These are phyloP conservation scores for Lagerstroemia speciosa DNA, from an alignment of 345 rosid genomes.

Conservation along the genomic window DNA sequence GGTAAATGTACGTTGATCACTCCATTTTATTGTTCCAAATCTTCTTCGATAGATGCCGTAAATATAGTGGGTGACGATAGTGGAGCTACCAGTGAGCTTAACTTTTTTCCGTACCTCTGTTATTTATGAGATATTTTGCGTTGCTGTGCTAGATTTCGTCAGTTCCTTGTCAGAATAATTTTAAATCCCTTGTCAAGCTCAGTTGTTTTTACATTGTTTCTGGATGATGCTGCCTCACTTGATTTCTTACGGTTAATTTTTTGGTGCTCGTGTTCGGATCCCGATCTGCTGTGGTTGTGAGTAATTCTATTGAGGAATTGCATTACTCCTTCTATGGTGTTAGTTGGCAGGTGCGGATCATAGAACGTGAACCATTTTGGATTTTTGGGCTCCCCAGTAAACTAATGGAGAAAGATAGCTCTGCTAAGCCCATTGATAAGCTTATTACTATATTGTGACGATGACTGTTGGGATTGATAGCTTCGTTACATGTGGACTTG, in stretches of 20 bases:
- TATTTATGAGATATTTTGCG: neutral
- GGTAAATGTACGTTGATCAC: slow-evolving; percentile 40
- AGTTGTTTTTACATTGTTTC: neutral
- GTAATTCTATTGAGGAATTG: too few relatives aligned
- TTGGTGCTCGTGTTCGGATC: neutral
- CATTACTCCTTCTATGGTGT: too few relatives aligned
- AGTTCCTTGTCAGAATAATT: neutral
- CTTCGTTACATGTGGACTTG: neutral
- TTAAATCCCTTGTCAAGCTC: neutral
- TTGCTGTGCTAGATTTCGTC: neutral
- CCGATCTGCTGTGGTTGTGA: slow-evolving; percentile 2
- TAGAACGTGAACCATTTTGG: neutral
- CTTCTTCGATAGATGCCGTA: neutral
- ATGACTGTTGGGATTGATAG: neutral
- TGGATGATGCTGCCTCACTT: neutral
- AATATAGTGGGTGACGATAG: neutral
- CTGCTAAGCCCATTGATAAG: neutral
- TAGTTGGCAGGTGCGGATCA: neutral
- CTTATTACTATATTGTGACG: neutral
- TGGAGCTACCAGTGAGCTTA: neutral
- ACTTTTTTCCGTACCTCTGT: neutral
- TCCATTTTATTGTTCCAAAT: neutral
- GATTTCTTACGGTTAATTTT: neutral
- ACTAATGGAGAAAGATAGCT: neutral
- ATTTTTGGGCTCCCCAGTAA: neutral